Evolutionary conservation across 2,329 filamentous ascomycete genomes (phyloP).

Genomic region (Phoma herbarum): DNA sequence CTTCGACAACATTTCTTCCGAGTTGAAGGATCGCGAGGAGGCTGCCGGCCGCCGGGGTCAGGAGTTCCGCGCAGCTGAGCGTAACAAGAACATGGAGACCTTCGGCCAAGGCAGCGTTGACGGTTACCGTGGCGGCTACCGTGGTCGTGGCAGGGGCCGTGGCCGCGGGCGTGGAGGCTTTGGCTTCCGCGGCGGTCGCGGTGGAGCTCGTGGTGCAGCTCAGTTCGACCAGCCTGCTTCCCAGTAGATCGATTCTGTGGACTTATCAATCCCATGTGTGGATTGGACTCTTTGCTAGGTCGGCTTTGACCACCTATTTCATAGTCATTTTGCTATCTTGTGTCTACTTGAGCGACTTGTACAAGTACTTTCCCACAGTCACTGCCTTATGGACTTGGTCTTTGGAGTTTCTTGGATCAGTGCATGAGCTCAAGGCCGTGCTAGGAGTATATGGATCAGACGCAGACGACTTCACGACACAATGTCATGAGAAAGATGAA

Average conservation of each 20-base stretch:
- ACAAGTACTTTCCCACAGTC: slow-evolving; percentile 25
- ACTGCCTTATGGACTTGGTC: slow-evolving; percentile 23
- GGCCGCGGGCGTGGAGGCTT: slow-evolving; percentile 62
- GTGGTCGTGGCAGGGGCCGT: slow-evolving; percentile 79
- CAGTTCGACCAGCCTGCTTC: slow-evolving; percentile 37
- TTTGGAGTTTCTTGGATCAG: slow-evolving; percentile 21
- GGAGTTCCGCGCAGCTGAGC: slow-evolving; percentile 91
- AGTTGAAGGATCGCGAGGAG: slow-evolving; percentile 87
- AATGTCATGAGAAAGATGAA: slow-evolving; percentile 15
- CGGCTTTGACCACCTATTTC: slow-evolving; percentile 6
- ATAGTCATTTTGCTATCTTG: slow-evolving; percentile 16
- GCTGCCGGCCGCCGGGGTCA: slow-evolving; percentile 72
- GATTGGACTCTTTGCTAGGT: background rate
- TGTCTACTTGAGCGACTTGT: slow-evolving; percentile 29
- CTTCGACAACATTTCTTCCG: slow-evolving; percentile 98
- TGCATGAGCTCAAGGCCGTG: slow-evolving; percentile 17
- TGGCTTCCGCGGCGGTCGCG: slow-evolving; percentile 58
- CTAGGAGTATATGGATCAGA: background rate
- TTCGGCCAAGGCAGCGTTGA: slow-evolving; percentile 98
- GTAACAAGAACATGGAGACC: slow-evolving; percentile 95
- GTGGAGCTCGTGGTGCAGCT: slow-evolving; percentile 47
- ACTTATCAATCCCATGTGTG: background rate
- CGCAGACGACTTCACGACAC: slow-evolving; percentile 16
- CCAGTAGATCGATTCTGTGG: slow-evolving; percentile 19
- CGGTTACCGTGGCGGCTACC: slow-evolving; percentile 77